A percentile compares a stretch with the other conserved stretches of the same genome.
Conservation (phyloP, 805 yeast species). For the Candida germanica region DNA sequence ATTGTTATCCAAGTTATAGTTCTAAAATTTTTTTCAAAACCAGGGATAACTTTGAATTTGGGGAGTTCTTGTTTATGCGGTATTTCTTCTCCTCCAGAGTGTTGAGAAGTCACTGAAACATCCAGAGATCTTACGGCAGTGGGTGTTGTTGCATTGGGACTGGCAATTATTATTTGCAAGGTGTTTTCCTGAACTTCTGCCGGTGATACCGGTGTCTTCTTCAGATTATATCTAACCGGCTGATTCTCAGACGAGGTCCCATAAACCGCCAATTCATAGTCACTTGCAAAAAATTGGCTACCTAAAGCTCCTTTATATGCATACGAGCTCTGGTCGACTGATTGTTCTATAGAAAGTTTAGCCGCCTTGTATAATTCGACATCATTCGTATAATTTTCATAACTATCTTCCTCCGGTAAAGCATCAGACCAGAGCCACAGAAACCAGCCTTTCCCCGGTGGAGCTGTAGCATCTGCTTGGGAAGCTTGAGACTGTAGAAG, state of each 20-base stretch:
- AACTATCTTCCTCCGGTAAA: conserved; percentile 15
- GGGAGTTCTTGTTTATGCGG: background rate
- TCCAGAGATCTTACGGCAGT: background rate
- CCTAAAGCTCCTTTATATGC: conserved; percentile 24
- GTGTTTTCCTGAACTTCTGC: conserved; percentile 33
- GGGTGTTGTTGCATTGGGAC: background rate
- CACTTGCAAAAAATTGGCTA: conserved; percentile 14
- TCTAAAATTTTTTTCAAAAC: conserved; percentile 22
- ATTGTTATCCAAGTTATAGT: conserved; percentile 21
- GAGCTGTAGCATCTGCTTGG: background rate
- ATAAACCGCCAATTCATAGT: conserved; percentile 31
- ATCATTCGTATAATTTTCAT: conserved; percentile 20
- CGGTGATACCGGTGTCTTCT: conserved; percentile 31
- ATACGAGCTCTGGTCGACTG: conserved; percentile 31
- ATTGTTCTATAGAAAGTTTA: conserved; percentile 28
- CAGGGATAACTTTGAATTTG: conserved; percentile 15
- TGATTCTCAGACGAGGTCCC: conserved; percentile 29
- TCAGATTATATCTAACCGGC: conserved; percentile 32
- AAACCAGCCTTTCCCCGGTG: too few relatives aligned
- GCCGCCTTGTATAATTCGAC: conserved; percentile 30
- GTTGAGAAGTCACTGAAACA: conserved; percentile 2
- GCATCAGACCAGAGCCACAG: conserved; percentile 22
- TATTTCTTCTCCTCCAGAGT: background rate
- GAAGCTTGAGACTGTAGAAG: background rate
- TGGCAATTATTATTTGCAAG: conserved; percentile 12